Evolutionary conservation across 768 basidiomycete species (phyloP).

Genomic region (Leccinum truebloodii): DNA sequence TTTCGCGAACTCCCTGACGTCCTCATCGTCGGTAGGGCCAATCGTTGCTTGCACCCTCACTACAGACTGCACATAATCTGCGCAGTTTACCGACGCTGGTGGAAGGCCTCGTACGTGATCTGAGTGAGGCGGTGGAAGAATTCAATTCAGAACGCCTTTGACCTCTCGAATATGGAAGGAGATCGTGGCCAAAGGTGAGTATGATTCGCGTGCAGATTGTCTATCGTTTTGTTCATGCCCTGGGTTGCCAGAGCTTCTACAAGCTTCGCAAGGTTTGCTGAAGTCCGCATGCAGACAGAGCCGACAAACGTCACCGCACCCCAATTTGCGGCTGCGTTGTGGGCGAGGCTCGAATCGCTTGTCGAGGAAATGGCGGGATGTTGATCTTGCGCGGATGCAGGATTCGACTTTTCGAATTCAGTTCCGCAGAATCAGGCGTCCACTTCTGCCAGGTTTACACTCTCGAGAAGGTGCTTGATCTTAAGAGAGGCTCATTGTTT

Average conservation of each 20-base stretch:
- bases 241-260: slow-evolving; percentile 19
- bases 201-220: neutral
- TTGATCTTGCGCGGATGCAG: slow-evolving; percentile 72
- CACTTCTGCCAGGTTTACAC: slow-evolving; percentile 71
- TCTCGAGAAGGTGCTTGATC: slow-evolving; percentile 87
- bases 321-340: slow-evolving; percentile 70
- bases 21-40: slow-evolving; percentile 61
- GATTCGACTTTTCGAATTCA: neutral
- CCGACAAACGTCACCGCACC: slow-evolving; percentile 87
- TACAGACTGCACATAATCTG: slow-evolving; percentile 96
- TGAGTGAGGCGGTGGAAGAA: slow-evolving; percentile 81
- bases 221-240: neutral
- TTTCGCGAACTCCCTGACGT: neutral
- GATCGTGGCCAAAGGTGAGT: slow-evolving; percentile 71
- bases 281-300: slow-evolving; percentile 87
- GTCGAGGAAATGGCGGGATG: slow-evolving; percentile 82
- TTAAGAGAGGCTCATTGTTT: slow-evolving; percentile 57
- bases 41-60: slow-evolving; percentile 84
- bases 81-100: slow-evolving; percentile 82
- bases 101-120: slow-evolving; percentile 70
- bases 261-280: slow-evolving; percentile 40
- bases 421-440: neutral
- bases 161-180: slow-evolving; percentile 88
- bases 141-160: slow-evolving; percentile 81
- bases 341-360: slow-evolving; percentile 67